Conservation (phyloP, 164 flowering plant genomes). For the Chloranthus sessilifolius region DNA sequence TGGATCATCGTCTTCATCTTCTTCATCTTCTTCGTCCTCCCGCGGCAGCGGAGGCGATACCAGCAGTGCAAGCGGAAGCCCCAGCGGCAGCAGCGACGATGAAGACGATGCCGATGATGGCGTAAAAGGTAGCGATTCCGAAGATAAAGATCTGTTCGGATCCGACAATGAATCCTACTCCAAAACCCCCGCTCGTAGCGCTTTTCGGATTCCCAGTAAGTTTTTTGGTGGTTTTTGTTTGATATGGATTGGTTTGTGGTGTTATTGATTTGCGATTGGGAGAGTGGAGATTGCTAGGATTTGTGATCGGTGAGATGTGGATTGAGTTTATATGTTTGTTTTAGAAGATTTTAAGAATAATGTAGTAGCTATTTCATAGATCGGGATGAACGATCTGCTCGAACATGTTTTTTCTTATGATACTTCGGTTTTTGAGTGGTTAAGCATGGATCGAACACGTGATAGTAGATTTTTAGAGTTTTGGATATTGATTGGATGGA, state of each 20-base stretch:
- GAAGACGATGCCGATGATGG: conserved; percentile 39
- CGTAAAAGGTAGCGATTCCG: conserved; percentile 26
- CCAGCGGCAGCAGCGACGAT: conserved; percentile 29
- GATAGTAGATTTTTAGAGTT: too few relatives aligned
- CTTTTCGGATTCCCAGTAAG: conserved; percentile 65
- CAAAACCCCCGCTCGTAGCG: conserved; percentile 55
- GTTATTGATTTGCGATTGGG: neutral
- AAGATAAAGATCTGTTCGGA: conserved; percentile 74
- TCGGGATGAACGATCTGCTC: neutral
- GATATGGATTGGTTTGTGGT: neutral
- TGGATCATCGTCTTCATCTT: conserved; percentile 43
- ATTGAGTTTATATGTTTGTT: neutral
- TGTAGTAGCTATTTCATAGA: neutral
- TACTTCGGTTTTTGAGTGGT: too few relatives aligned
- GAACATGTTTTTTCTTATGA: too few relatives aligned
- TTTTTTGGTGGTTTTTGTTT: neutral
- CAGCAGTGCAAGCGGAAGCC: conserved; percentile 28
- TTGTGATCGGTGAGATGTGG: neutral
- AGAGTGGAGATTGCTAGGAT: neutral
- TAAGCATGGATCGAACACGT: too few relatives aligned
- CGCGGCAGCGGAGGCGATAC: conserved; percentile 29
- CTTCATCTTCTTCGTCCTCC: conserved; percentile 48
- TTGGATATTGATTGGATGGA: too few relatives aligned
- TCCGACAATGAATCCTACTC: conserved; percentile 81
- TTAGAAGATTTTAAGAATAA: neutral